Conservation (phyloP, 805 yeast genomes). For the Wickerhamiella musiphila region DNA sequence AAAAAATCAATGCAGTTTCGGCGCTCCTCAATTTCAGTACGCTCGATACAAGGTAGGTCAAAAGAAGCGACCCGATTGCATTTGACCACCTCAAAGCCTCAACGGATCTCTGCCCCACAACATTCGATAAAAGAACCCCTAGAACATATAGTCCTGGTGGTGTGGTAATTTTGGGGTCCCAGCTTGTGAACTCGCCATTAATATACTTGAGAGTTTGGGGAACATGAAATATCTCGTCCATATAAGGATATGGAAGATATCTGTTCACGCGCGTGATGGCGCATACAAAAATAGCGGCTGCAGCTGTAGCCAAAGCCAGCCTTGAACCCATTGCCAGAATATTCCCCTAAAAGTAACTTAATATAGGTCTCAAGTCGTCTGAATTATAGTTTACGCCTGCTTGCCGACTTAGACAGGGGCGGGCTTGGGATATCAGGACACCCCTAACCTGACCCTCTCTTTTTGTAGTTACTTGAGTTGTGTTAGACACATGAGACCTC, state of each 20-base stretch:
- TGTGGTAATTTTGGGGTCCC: constrained; percentile 89
- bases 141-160: constrained; percentile 76
- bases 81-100: constrained; percentile 38
- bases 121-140: constrained; percentile 13
- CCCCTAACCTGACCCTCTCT: no score
- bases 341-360: no score
- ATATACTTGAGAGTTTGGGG: constrained; percentile 61
- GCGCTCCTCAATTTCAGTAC: constrained; percentile 27
- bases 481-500: no score
- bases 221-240: constrained; percentile 74
- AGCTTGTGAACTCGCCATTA: constrained; percentile 37
- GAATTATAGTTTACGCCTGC: no score
- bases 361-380: no score
- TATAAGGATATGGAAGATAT: constrained; percentile 17
- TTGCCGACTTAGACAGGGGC: no score
- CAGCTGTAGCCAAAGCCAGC: no score
- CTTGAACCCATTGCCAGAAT: no score
- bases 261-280: no score
- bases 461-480: no score
- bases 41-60: constrained; percentile 26
- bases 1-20: constrained; percentile 26
- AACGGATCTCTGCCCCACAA: constrained; percentile 10
- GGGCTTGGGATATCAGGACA: no score
- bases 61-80: constrained; percentile 24
- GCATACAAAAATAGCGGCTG: not conserved